phyloP scores from a whole-genome alignment of 345 rosid species.

The Trapa incisa region DNA sequence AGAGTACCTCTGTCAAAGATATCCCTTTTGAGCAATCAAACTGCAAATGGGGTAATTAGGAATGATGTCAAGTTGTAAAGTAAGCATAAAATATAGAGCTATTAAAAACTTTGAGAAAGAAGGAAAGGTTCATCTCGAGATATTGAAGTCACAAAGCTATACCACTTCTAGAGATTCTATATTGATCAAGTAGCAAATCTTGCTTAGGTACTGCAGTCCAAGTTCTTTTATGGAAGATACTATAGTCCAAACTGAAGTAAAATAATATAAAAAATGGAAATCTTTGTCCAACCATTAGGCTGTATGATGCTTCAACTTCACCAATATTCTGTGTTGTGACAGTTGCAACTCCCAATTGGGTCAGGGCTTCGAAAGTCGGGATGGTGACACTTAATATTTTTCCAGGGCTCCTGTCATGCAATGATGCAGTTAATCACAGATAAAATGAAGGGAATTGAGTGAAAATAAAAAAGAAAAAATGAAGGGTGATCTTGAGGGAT shows the following conservation, averaged over 20 bases:
- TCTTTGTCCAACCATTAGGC: constrained; percentile 52
- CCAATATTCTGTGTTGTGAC: constrained; percentile 61
- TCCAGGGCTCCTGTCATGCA: constrained; percentile 70
- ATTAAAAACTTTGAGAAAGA: neutral
- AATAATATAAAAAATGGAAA: neutral
- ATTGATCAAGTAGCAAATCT: neutral
- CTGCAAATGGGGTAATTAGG: constrained; percentile 24
- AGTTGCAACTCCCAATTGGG: constrained; percentile 74
- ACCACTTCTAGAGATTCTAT: neutral
- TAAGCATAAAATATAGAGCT: neutral
- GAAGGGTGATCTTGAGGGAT: neutral
- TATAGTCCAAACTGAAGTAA: neutral
- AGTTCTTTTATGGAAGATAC: no score
- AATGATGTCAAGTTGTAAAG: neutral
- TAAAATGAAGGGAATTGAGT: neutral
- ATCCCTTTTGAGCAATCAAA: constrained; percentile 82
- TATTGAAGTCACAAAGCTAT: neutral
- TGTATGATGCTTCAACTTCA: constrained; percentile 85
- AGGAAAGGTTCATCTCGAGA: neutral
- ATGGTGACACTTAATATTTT: constrained; percentile 52
- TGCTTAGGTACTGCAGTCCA: neutral
- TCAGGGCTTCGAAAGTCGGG: constrained; percentile 82
- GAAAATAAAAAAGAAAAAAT: neutral
- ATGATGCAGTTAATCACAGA: neutral
- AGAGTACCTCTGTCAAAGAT: constrained; percentile 51